These are phyloP conservation scores for Toxicodendron radicans DNA, from an alignment of 345 rosid genomes.

Conservation along the genomic window DNA sequence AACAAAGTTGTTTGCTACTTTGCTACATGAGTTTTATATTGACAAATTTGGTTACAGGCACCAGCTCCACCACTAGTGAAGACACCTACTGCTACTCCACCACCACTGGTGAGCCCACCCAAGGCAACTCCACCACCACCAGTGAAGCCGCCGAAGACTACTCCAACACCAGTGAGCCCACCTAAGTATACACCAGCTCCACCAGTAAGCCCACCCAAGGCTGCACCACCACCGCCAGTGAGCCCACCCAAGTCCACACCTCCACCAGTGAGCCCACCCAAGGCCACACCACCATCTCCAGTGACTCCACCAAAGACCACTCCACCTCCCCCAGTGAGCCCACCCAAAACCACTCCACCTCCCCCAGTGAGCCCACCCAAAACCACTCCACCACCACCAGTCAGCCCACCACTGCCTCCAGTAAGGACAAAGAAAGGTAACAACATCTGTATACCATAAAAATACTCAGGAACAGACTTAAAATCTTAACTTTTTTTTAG, in stretches of 20 bases:
- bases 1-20: too few relatives aligned
- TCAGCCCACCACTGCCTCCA: conserved; percentile 15
- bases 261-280: conserved; percentile 22
- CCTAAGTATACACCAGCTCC: not conserved
- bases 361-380: conserved; percentile 9
- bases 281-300: conserved; percentile 13
- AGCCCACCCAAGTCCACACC: conserved; percentile 12
- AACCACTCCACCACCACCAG: not conserved
- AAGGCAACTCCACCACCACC: conserved; percentile 25
- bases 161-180: conserved; percentile 8
- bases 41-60: not conserved
- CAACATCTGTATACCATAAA: not conserved
- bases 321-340: not conserved
- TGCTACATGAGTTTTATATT: too few relatives aligned
- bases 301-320: conserved; percentile 11
- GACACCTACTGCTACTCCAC: conserved; percentile 23
- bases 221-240: not conserved
- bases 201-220: conserved; percentile 8
- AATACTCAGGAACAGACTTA: too few relatives aligned
- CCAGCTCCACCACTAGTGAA: conserved; percentile 12
- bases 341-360: not conserved
- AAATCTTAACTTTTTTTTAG: not conserved
- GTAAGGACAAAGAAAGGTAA: not conserved
- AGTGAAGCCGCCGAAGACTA: conserved; percentile 13
- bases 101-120: conserved; percentile 16